Evolutionary conservation across 164 flowering plant species (phyloP).

Genomic region (Liriodendron chinense): DNA sequence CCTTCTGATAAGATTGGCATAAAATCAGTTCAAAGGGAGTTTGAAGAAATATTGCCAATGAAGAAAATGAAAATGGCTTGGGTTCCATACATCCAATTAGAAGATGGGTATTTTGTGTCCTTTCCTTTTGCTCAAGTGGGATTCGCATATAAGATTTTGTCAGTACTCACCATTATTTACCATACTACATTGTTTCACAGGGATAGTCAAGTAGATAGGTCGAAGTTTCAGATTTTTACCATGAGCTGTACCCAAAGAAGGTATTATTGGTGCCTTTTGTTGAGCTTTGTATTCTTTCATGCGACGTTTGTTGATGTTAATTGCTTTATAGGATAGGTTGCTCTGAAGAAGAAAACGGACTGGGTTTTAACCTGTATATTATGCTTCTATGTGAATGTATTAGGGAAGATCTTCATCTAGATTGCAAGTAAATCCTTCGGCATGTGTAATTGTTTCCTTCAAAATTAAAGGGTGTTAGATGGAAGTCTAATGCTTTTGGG

Average conservation of each 20-base stretch:
- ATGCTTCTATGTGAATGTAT: too few relatives aligned
- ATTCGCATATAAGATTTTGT: too few relatives aligned
- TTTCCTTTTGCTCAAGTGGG: neutral
- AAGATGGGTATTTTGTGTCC: slow-evolving; percentile 48
- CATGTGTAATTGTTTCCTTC: too few relatives aligned
- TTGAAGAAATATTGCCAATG: slow-evolving; percentile 92
- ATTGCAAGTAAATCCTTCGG: too few relatives aligned
- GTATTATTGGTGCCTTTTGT: slow-evolving; percentile 26
- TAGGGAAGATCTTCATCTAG: too few relatives aligned
- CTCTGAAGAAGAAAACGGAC: neutral
- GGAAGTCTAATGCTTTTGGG: too few relatives aligned
- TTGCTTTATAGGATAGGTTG: too few relatives aligned
- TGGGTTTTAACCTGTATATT: too few relatives aligned
- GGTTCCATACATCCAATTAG: slow-evolving; percentile 93
- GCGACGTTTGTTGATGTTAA: neutral
- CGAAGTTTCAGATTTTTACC: slow-evolving; percentile 74
- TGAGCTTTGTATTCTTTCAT: neutral
- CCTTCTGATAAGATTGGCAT: slow-evolving; percentile 97
- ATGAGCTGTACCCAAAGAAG: slow-evolving; percentile 91
- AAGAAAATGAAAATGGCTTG: slow-evolving; percentile 98
- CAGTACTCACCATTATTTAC: neutral
- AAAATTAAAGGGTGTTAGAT: too few relatives aligned
- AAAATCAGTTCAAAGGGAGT: slow-evolving; percentile 90
- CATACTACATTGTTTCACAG: slow-evolving; percentile 35
- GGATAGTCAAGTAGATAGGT: slow-evolving; percentile 77